Evolutionary conservation across 176 grass and related monocot genomes (phyloP).

Genomic region (Tuctoria greenei): DNA sequence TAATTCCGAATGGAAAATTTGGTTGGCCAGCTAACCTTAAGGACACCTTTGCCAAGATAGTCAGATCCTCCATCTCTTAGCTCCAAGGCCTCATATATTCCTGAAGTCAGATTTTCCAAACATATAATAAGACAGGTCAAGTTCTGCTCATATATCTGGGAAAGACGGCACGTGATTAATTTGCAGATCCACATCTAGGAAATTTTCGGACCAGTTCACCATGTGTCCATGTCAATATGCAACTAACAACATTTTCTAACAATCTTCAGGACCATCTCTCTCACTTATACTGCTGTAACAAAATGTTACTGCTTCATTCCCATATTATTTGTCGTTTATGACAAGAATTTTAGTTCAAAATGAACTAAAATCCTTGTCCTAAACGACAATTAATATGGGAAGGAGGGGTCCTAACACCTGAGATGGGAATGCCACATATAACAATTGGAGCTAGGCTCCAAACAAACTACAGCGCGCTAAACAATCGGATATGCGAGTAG

Average conservation of each 20-base stretch:
- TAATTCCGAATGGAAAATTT: not conserved
- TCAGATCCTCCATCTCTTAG: constrained; percentile 95
- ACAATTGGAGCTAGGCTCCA: not conserved
- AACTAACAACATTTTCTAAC: not conserved
- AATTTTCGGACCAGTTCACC: not conserved
- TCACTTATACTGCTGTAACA: not conserved
- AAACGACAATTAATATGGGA: too few relatives aligned
- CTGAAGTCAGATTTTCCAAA: constrained; percentile 22
- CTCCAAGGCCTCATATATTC: constrained; percentile 86
- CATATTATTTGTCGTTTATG: too few relatives aligned
- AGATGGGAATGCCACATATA: not conserved
- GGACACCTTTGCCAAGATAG: constrained; percentile 92
- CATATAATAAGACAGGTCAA: not conserved
- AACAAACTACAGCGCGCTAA: not conserved
- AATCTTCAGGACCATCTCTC: not conserved
- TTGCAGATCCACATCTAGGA: not conserved
- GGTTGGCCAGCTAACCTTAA: constrained; percentile 55
- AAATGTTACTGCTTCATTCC: too few relatives aligned
- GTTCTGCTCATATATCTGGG: not conserved
- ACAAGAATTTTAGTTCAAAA: too few relatives aligned
- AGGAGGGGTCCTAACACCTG: not conserved
- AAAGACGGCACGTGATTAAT: not conserved
- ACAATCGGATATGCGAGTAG: not conserved
- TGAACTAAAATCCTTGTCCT: too few relatives aligned
- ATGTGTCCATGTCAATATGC: not conserved